A percentile compares a stretch with the other conserved stretches of the same genome.
These are phyloP conservation scores for Clonostachys chloroleuca DNA, from an alignment of 2,329 filamentous ascomycete genomes.

Conservation along the genomic window DNA sequence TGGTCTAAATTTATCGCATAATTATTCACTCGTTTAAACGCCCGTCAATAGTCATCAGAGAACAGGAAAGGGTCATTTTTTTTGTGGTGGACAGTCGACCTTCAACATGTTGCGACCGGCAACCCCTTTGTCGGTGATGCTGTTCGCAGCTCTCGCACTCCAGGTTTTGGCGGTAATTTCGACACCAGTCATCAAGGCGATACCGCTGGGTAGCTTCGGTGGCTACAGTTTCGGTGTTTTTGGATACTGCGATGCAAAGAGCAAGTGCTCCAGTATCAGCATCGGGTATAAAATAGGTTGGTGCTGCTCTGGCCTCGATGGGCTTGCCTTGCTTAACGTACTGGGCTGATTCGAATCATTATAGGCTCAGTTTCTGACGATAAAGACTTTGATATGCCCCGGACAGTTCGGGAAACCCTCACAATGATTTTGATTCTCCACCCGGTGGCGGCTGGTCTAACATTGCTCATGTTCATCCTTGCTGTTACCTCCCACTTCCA, in stretches of 20 bases:
- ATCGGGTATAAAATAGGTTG: constrained; percentile 84
- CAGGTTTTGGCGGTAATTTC: constrained; percentile 86
- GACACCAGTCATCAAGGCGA: constrained; percentile 79
- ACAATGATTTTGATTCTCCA: constrained; percentile 90
- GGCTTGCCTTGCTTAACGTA: neutral
- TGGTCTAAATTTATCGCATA: too few relatives aligned
- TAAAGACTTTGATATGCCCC: constrained; percentile 51
- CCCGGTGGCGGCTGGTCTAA: constrained; percentile 82
- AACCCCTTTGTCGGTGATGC: constrained; percentile 82
- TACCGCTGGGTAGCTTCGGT: constrained; percentile 75
- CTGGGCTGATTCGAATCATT: neutral
- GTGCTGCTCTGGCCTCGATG: constrained; percentile 19
- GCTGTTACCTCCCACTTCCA: constrained; percentile 82
- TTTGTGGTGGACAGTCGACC: constrained; percentile 11
- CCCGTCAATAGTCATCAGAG: too few relatives aligned
- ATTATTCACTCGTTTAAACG: too few relatives aligned
- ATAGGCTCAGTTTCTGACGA: neutral
- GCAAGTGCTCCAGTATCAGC: constrained; percentile 64
- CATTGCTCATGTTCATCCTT: constrained; percentile 78
- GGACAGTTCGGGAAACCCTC: constrained; percentile 55
- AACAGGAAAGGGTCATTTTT: too few relatives aligned
- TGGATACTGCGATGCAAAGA: constrained; percentile 68
- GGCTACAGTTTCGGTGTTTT: constrained; percentile 87
- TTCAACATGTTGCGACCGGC: constrained; percentile 80
- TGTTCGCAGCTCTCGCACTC: constrained; percentile 80